Conservation (phyloP, 371 early-diverging fungal genomes). For the Mucor mucedo region DNA sequence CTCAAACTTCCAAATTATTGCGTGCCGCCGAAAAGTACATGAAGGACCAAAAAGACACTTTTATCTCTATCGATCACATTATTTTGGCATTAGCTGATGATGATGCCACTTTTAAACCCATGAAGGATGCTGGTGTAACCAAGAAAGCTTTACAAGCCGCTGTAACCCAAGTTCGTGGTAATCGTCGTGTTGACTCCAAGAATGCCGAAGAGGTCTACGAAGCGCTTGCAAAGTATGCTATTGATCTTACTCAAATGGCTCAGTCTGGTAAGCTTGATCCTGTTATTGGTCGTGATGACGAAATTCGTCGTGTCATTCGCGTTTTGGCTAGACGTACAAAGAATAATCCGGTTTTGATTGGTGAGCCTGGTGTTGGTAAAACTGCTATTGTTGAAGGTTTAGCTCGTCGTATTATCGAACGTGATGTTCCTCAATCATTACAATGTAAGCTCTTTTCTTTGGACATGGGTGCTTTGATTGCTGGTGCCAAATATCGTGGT, state of each 20-base stretch:
- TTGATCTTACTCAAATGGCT: conserved; percentile 87
- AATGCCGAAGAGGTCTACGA: conserved; percentile 86
- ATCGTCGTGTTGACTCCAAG: conserved; percentile 81
- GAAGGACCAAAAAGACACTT: conserved; percentile 86
- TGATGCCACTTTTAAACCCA: conserved; percentile 58
- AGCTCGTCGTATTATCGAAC: conserved; percentile 95
- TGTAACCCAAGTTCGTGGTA: conserved; percentile 83
- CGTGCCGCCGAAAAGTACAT: conserved; percentile 74
- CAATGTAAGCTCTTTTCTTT: conserved; percentile 90
- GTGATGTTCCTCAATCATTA: conserved; percentile 91
- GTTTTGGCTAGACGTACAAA: conserved; percentile 86
- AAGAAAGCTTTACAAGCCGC: conserved; percentile 79
- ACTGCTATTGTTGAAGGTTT: conserved; percentile 96
- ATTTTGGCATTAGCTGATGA: conserved; percentile 83
- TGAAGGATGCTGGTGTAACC: conserved; percentile 74
- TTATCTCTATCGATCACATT: conserved; percentile 87
- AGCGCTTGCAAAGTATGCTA: conserved; percentile 92
- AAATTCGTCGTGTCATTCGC: conserved; percentile 84
- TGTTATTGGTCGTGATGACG: conserved; percentile 90
- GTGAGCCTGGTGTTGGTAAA: conserved; percentile 95
- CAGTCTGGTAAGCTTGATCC: conserved; percentile 80
- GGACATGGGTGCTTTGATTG: conserved; percentile 94
- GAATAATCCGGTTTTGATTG: conserved; percentile 88
- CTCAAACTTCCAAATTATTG: conserved; percentile 68
- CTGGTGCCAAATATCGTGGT: conserved; percentile 94